A percentile compares a stretch with the other conserved stretches of the same genome.
Conservation (phyloP, 2,329 filamentous ascomycete species). For the Fusarium verticillioides region DNA sequence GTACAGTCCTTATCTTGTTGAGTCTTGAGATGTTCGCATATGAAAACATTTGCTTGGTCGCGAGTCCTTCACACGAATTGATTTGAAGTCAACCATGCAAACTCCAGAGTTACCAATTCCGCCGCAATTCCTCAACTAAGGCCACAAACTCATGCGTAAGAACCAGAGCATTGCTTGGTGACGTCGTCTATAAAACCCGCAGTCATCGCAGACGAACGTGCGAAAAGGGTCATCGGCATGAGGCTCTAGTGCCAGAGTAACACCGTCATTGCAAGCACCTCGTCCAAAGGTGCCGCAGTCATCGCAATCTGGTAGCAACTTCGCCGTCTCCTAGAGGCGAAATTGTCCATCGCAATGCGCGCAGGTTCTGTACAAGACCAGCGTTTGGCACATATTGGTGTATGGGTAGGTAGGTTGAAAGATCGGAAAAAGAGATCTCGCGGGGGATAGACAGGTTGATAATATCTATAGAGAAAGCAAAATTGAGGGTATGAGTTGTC, state of each 20-base stretch:
- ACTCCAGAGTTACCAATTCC: background rate
- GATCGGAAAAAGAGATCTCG: background rate
- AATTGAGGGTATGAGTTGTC: background rate
- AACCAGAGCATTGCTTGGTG: constrained; percentile 26
- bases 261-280: constrained; percentile 32
- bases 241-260: constrained; percentile 24
- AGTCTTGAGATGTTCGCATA: background rate
- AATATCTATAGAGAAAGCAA: background rate
- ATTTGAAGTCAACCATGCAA: background rate
- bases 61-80: background rate
- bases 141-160: constrained; percentile 11
- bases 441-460: background rate
- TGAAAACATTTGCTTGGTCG: background rate
- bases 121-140: background rate
- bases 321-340: constrained; percentile 33
- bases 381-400: constrained; percentile 30
- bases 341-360: constrained; percentile 31
- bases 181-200: constrained; percentile 7
- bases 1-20: background rate
- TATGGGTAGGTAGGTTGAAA: background rate
- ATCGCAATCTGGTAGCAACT: constrained; percentile 35
- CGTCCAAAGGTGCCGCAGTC: constrained; percentile 29
- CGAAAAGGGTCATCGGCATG: constrained; percentile 19
- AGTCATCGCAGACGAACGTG: constrained; percentile 27
- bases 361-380: constrained; percentile 32